Percentiles rank a stretch among this genome's conserved stretches.
These are phyloP conservation scores for Rhytidiadelphus loreus DNA, from an alignment of 225 moss, liverwort and hornwort species.

Conservation along the genomic window DNA sequence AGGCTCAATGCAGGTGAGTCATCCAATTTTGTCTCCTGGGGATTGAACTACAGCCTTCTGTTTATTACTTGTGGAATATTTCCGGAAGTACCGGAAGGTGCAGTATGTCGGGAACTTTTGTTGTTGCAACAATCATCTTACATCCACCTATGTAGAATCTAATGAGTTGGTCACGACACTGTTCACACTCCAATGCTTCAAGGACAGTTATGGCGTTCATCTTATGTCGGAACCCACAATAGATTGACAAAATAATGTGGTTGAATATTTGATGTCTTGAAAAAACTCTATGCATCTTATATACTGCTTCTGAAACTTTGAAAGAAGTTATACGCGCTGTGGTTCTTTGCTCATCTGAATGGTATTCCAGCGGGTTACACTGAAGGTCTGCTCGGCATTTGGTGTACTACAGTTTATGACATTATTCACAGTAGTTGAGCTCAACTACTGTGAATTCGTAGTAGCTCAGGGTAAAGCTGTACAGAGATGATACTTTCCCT, in stretches of 20 bases:
- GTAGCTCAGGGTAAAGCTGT: background rate
- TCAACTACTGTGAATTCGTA: background rate
- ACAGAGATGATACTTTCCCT: background rate
- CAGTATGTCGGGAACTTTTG: too few species aligned
- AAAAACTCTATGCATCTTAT: background rate
- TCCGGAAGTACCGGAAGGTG: background rate
- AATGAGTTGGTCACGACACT: background rate
- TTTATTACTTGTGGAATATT: background rate
- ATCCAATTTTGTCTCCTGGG: background rate
- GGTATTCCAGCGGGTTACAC: background rate
- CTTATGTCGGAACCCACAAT: background rate
- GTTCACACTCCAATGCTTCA: background rate
- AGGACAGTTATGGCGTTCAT: background rate
- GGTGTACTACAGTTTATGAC: background rate
- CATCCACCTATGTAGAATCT: background rate
- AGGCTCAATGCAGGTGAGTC: conserved; percentile 70
- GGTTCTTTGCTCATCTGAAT: background rate
- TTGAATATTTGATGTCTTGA: background rate
- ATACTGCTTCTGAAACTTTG: background rate
- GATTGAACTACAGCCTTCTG: background rate
- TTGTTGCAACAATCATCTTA: background rate
- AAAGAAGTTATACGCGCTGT: background rate
- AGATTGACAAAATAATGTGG: background rate
- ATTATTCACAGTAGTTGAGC: background rate
- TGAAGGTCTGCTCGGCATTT: background rate